A percentile compares a stretch with the other conserved stretches of the same genome.
Conservation (phyloP, 2,329 filamentous ascomycete genomes). For the Calonectria naviculata region DNA sequence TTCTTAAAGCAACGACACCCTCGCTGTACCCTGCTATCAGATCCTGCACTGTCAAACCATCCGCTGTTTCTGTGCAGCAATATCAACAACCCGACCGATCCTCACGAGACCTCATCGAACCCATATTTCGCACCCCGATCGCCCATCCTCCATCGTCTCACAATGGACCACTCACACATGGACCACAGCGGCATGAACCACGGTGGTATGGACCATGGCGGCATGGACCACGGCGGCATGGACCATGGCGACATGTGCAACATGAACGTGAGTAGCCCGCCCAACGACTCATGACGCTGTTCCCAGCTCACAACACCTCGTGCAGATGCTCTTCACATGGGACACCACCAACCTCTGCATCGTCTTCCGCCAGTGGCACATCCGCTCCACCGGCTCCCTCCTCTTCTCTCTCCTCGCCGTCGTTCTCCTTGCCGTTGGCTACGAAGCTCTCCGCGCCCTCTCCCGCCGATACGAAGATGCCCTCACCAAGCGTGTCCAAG, state of each 20-base stretch:
- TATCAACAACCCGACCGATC: background rate
- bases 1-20: constrained; percentile 12
- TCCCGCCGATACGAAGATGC: constrained; percentile 81
- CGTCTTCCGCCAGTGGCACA: constrained; percentile 91
- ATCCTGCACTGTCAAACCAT: background rate
- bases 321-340: constrained; percentile 98
- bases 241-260: constrained; percentile 78
- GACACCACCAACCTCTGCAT: constrained; percentile 94
- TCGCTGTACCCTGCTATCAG: background rate
- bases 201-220: constrained; percentile 54
- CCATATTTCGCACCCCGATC: background rate
- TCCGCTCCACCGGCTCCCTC: constrained; percentile 79
- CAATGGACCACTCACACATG: constrained; percentile 58
- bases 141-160: background rate
- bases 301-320: constrained; percentile 8
- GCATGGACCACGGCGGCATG: constrained; percentile 58
- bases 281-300: background rate
- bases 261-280: constrained; percentile 79
- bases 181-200: constrained; percentile 57
- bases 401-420: constrained; percentile 86
- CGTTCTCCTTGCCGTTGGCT: constrained; percentile 86
- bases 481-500: constrained; percentile 59
- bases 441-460: constrained; percentile 85
- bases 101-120: background rate
- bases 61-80: background rate